These are phyloP conservation scores for Pichia cabralensis DNA, from an alignment of 805 yeast species.

Conservation along the genomic window DNA sequence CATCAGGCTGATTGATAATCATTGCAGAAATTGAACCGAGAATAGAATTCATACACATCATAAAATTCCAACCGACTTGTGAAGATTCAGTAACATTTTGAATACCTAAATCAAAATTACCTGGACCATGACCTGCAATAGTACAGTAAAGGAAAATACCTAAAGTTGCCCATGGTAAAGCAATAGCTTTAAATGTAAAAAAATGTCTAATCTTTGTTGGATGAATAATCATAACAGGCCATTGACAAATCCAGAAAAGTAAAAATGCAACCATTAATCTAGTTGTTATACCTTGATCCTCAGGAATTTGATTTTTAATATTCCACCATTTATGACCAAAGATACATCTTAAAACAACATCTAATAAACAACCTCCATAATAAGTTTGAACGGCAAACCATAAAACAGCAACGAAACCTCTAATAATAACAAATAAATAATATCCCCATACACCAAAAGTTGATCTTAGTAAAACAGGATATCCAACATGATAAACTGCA, in stretches of 20 bases:
- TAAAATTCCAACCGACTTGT: conserved; percentile 12
- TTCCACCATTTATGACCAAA: conserved; percentile 31
- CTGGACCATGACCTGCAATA: conserved; percentile 23
- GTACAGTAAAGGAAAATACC: conserved; percentile 26
- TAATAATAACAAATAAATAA: conserved; percentile 31
- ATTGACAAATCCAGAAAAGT: conserved; percentile 34
- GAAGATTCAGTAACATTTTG: conserved; percentile 11
- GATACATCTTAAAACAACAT: conserved; percentile 24
- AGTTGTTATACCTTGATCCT: conserved; percentile 29
- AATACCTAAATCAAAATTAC: conserved; percentile 24
- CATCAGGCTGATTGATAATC: conserved; percentile 23
- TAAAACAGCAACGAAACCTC: conserved; percentile 35
- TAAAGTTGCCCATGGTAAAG: conserved; percentile 23
- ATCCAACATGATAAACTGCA: conserved; percentile 40
- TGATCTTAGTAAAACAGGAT: conserved; percentile 33
- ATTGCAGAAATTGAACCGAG: conserved; percentile 20
- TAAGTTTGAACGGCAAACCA: conserved; percentile 39
- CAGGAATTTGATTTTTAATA: conserved; percentile 31
- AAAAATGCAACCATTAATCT: conserved; percentile 34
- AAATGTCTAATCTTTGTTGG: conserved; percentile 32
- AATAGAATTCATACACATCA: conserved; percentile 14
- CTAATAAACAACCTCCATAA: conserved; percentile 36
- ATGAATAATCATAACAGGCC: conserved; percentile 31
- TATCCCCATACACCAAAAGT: conserved; percentile 40
- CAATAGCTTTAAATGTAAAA: conserved; percentile 18